Percentiles rank a stretch among this genome's conserved stretches.
Conservation (phyloP, 2,329 filamentous ascomycete species). For the Talaromyces pinophilus region DNA sequence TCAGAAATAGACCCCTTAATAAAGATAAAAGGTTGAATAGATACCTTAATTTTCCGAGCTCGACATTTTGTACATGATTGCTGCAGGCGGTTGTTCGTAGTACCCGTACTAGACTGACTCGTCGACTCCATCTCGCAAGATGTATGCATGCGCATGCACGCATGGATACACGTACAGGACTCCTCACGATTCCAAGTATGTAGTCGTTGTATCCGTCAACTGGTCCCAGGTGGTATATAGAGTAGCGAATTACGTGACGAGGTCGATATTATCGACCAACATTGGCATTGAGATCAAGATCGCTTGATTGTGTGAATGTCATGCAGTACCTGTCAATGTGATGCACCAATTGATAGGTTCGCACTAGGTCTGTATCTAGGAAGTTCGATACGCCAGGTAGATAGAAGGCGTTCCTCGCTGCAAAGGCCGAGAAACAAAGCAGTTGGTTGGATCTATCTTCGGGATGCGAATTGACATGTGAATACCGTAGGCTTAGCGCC, state of each 20-base stretch:
- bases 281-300: not conserved
- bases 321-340: not conserved
- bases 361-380: not conserved
- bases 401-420: not conserved
- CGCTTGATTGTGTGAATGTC: not conserved
- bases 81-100: constrained; percentile 30
- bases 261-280: not conserved
- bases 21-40: not conserved
- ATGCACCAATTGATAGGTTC: constrained; percentile 1
- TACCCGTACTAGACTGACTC: not conserved
- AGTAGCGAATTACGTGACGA: not conserved
- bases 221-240: not conserved
- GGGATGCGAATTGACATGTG: not conserved
- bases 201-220: not conserved
- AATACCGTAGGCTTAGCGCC: not conserved
- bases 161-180: not conserved
- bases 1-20: not conserved
- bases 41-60: constrained; percentile 35
- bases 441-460: not conserved
- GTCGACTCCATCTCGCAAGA: constrained; percentile 6
- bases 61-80: constrained; percentile 35
- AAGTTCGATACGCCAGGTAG: not conserved
- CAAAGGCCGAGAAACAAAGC: not conserved
- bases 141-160: constrained; percentile 6
- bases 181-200: not conserved